A percentile compares a stretch with the other conserved stretches of the same genome.
These are phyloP conservation scores for Anacardium occidentale DNA, from an alignment of 345 rosid genomes.

Conservation along the genomic window DNA sequence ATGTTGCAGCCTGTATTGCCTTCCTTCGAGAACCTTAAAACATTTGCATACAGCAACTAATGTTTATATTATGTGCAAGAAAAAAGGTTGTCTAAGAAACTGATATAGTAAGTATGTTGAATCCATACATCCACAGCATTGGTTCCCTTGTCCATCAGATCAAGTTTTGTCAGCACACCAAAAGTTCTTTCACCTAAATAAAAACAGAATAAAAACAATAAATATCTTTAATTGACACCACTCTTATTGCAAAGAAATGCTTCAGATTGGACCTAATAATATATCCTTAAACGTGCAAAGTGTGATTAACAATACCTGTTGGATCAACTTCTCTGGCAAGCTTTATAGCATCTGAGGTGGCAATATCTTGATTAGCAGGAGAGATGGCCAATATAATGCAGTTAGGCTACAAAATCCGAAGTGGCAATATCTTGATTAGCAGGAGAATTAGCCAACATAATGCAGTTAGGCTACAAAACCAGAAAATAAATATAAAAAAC, in stretches of 20 bases:
- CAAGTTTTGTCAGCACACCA: conserved; percentile 96
- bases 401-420: conserved; percentile 73
- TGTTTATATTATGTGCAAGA: conserved; percentile 21
- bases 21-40: conserved; percentile 90
- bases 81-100: conserved; percentile 9
- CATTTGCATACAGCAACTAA: conserved; percentile 25
- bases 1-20: conserved; percentile 91
- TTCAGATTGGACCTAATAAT: not conserved
- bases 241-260: not conserved
- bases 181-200: conserved; percentile 91
- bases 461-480: not conserved
- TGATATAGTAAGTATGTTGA: conserved; percentile 12
- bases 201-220: conserved; percentile 12
- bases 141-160: conserved; percentile 99
- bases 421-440: conserved; percentile 19
- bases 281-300: conserved; percentile 15
- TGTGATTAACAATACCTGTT: conserved; percentile 49
- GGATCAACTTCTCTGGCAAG: conserved; percentile 99
- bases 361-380: conserved; percentile 99
- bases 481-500: not conserved
- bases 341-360: conserved; percentile 98
- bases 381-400: conserved; percentile 96
- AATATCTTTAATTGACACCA: conserved; percentile 10
- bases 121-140: conserved; percentile 76
- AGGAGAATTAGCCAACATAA: conserved; percentile 9